These are phyloP conservation scores for Globisporangium mamillatum DNA, from an alignment of 352 stramenopile genomes.

Conservation along the genomic window DNA sequence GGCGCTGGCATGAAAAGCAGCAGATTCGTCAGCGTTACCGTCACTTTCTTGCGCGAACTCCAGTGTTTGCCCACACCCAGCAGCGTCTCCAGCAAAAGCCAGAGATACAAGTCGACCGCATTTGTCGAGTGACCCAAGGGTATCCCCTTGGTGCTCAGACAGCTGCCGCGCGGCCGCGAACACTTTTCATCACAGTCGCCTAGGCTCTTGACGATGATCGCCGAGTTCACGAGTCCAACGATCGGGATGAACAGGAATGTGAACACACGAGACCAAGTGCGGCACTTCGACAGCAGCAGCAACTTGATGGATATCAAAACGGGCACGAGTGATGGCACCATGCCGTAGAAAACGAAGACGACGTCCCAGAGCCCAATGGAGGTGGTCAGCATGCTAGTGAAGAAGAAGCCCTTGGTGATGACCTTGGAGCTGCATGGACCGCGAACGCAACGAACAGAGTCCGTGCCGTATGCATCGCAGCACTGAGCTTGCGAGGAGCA, in stretches of 20 bases:
- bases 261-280: constrained; percentile 46
- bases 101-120: constrained; percentile 39
- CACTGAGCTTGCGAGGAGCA: constrained; percentile 20
- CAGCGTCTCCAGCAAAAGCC: constrained; percentile 42
- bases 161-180: constrained; percentile 32
- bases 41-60: constrained; percentile 18
- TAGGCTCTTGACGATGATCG: constrained; percentile 34
- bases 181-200: constrained; percentile 40
- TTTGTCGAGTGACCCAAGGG: constrained; percentile 56
- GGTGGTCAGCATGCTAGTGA: constrained; percentile 37
- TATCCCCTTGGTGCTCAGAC: constrained; percentile 41
- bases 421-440: constrained; percentile 43
- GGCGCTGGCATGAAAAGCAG: constrained; percentile 46
- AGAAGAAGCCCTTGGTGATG: constrained; percentile 29
- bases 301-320: constrained; percentile 36
- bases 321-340: constrained; percentile 50
- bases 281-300: constrained; percentile 26
- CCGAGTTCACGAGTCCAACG: constrained; percentile 35
- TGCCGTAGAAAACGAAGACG: constrained; percentile 48
- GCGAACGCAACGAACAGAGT: constrained; percentile 44
- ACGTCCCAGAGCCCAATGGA: constrained; percentile 44
- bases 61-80: constrained; percentile 33
- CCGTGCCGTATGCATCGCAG: constrained; percentile 42
- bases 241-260: constrained; percentile 50
- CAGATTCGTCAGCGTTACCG: constrained; percentile 7